These are phyloP conservation scores for Tricholoma bakamatsutake DNA, from an alignment of 768 basidiomycete species.

Conservation along the genomic window DNA sequence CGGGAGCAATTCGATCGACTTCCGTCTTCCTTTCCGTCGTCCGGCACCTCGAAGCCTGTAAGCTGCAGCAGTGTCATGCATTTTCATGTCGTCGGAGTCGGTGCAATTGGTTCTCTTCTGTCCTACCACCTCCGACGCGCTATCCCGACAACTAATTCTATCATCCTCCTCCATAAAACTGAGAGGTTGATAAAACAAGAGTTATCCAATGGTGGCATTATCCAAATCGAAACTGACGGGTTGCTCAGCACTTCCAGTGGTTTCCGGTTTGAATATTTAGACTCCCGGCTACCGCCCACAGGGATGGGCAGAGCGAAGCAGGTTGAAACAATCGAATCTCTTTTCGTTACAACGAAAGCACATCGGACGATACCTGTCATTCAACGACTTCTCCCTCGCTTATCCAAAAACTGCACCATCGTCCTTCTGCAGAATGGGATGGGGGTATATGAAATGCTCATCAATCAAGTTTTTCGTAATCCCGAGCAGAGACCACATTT, in stretches of 20 bases:
- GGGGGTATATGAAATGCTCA: constrained; percentile 81
- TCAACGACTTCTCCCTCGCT: constrained; percentile 49
- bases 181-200: constrained; percentile 30
- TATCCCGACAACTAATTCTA: constrained; percentile 42
- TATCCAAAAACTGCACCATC: constrained; percentile 68
- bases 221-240: constrained; percentile 49
- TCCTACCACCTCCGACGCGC: constrained; percentile 70
- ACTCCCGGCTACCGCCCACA: constrained; percentile 6
- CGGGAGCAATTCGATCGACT: no score
- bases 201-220: constrained; percentile 24
- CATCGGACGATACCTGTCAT: constrained; percentile 57
- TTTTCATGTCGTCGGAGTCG: constrained; percentile 74
- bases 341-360: constrained; percentile 83
- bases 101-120: constrained; percentile 78
- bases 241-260: constrained; percentile 33
- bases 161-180: constrained; percentile 68
- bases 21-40: no score
- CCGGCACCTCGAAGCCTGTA: no score
- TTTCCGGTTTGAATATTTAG: constrained; percentile 47
- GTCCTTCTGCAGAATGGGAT: constrained; percentile 95
- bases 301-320: constrained; percentile 4
- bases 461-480: constrained; percentile 65
- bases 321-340: constrained; percentile 52
- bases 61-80: constrained; percentile 40
- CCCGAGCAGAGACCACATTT: constrained; percentile 74